Percentiles rank a stretch among this genome's conserved stretches.
Evolutionary conservation across 2,329 filamentous ascomycete genomes (phyloP).

Genomic region (Aspergillus unguis): DNA sequence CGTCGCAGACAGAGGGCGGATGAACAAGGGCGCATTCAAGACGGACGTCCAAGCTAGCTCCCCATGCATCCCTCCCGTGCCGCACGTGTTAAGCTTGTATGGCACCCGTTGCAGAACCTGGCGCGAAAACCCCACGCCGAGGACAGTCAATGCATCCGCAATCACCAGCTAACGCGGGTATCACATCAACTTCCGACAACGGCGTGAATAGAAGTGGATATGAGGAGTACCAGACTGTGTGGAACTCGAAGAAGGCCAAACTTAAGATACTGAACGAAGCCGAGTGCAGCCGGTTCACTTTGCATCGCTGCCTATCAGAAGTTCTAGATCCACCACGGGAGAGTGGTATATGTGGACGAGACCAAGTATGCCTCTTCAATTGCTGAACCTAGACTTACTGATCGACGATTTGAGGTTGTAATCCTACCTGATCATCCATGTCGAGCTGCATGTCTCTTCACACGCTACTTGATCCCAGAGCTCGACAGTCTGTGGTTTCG

Average conservation of each 20-base stretch:
- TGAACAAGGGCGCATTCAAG: constrained; percentile 23
- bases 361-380: constrained; percentile 22
- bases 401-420: constrained; percentile 17
- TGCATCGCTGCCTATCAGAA: constrained; percentile 38
- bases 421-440: constrained; percentile 43
- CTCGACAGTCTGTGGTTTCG: constrained; percentile 40
- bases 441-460: constrained; percentile 45
- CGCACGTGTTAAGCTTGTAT: constrained; percentile 12
- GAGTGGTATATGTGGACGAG: constrained; percentile 36
- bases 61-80: constrained; percentile 37
- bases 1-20: constrained; percentile 30
- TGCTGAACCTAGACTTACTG: constrained; percentile 9
- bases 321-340: constrained; percentile 27
- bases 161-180: neutral
- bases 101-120: constrained; percentile 3
- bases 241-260: neutral
- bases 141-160: constrained; percentile 2
- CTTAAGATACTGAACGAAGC: neutral
- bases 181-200: constrained; percentile 5
- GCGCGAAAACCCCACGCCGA: constrained; percentile 11
- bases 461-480: constrained; percentile 39
- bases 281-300: constrained; percentile 26
- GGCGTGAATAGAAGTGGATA: neutral
- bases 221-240: neutral
- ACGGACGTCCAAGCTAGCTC: constrained; percentile 31